A percentile compares a stretch with the other conserved stretches of the same genome.
phyloP scores from a whole-genome alignment of 2,329 filamentous ascomycete species.

The Aureobasidium mangrovei region DNA sequence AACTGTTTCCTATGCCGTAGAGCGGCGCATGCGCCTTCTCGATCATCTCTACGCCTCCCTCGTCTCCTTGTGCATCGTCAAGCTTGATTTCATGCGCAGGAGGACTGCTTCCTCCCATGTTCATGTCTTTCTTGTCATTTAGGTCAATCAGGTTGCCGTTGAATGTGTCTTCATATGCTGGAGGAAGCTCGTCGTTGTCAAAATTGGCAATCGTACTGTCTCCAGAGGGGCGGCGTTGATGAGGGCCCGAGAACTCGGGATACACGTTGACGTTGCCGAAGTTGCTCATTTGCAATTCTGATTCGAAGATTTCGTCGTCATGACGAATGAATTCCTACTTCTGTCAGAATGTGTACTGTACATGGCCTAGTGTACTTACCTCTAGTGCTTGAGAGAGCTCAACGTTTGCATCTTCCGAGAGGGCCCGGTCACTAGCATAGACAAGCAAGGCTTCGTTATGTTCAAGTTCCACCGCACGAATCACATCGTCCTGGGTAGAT shows the following conservation, averaged over 20 bases:
- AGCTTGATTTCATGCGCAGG: conserved; percentile 15
- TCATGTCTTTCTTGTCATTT: neutral
- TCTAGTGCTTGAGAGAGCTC: conserved; percentile 13
- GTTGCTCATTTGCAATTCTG: conserved; percentile 17
- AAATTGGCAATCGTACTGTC: conserved; percentile 16
- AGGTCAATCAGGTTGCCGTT: neutral
- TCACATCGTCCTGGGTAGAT: conserved; percentile 42
- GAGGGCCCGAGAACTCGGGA: conserved; percentile 10
- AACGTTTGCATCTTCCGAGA: conserved; percentile 12
- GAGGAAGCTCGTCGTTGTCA: conserved; percentile 9
- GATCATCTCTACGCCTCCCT: conserved; percentile 20
- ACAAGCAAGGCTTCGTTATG: conserved; percentile 46
- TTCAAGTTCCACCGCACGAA: conserved; percentile 43
- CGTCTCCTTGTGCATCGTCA: conserved; percentile 4
- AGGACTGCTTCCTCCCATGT: conserved; percentile 11
- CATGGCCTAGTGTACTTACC: conserved; percentile 13
- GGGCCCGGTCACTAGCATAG: conserved; percentile 45
- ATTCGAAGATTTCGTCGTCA: conserved; percentile 21
- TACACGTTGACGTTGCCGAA: conserved; percentile 9
- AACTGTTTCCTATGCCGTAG: neutral
- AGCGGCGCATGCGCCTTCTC: conserved; percentile 16
- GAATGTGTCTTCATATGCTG: neutral
- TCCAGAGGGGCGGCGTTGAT: conserved; percentile 12
- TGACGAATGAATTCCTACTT: conserved; percentile 20
- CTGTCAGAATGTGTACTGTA: conserved; percentile 18